Percentiles rank a stretch among this genome's conserved stretches.
phyloP scores from a whole-genome alignment of 2,329 filamentous ascomycete genomes.

The Neonectria magnoliae region DNA sequence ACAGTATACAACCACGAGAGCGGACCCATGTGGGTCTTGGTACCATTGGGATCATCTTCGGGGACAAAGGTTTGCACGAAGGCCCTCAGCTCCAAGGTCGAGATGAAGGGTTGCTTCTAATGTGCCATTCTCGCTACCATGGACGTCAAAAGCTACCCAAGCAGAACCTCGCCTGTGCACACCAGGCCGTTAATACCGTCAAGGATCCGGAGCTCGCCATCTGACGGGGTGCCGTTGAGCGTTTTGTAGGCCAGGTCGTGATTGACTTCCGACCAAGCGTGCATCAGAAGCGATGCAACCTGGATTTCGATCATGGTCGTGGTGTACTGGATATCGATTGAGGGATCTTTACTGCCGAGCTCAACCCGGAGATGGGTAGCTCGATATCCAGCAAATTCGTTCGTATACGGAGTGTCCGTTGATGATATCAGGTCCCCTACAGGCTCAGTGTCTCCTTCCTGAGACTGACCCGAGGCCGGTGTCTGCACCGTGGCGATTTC shows the following conservation, averaged over 20 bases:
- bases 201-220: neutral
- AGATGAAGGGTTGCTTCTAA: too few relatives aligned
- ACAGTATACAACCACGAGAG: neutral
- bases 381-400: neutral
- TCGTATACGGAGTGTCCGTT: neutral
- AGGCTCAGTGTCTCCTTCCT: too few relatives aligned
- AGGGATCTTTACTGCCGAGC: neutral
- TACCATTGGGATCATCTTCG: neutral
- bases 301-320: constrained; percentile 15
- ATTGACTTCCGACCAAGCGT: constrained; percentile 18
- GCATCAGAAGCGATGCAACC: constrained; percentile 15
- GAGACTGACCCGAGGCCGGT: too few relatives aligned
- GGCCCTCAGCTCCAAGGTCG: neutral
- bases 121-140: neutral
- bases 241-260: constrained; percentile 19
- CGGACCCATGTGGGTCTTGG: neutral
- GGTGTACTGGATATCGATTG: neutral
- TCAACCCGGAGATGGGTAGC: neutral
- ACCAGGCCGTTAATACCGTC: neutral
- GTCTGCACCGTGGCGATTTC: neutral
- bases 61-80: neutral
- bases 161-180: neutral
- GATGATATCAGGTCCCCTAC: too few relatives aligned
- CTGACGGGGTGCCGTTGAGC: neutral
- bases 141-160: neutral